A percentile compares a stretch with the other conserved stretches of the same genome.
Evolutionary conservation across 1,284 basidiomycete genomes (phyloP).

Genomic region (Ustilago tritici): DNA sequence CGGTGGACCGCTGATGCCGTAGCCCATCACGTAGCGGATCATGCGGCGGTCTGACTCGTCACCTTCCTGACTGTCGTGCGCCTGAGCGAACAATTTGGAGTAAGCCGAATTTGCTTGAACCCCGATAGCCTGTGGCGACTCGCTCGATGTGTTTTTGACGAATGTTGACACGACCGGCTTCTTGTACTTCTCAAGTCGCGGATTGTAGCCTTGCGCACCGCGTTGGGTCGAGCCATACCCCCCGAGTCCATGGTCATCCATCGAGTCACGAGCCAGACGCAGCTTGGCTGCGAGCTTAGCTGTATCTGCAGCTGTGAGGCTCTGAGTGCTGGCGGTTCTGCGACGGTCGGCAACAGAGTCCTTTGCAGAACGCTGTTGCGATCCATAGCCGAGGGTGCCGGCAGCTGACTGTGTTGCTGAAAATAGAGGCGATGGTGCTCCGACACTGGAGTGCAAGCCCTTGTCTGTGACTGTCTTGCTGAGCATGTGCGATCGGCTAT

Average conservation of each 20-base stretch:
- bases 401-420: slow-evolving; percentile 19
- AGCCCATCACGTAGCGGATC: slow-evolving; percentile 66
- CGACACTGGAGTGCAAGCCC: slow-evolving; percentile 15
- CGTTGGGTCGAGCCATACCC: slow-evolving; percentile 19
- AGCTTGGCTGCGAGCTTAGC: slow-evolving; percentile 61
- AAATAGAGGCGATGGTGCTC: slow-evolving; percentile 26
- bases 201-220: slow-evolving; percentile 43
- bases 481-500: slow-evolving; percentile 14
- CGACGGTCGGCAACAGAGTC: slow-evolving; percentile 27
- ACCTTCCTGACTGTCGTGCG: slow-evolving; percentile 40
- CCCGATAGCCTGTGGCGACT: slow-evolving; percentile 43
- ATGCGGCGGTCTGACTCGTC: slow-evolving; percentile 24
- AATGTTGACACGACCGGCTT: slow-evolving; percentile 61
- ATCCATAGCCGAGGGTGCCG: slow-evolving; percentile 13
- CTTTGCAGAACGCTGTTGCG: slow-evolving; percentile 18
- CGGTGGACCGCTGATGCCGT: slow-evolving; percentile 65
- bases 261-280: slow-evolving; percentile 54
- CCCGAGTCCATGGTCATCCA: slow-evolving; percentile 46
- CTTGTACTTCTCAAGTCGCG: slow-evolving; percentile 48
- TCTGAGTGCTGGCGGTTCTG: slow-evolving; percentile 51
- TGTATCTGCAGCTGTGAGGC: slow-evolving; percentile 59
- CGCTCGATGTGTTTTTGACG: slow-evolving; percentile 46
- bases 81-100: slow-evolving; percentile 42
- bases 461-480: slow-evolving; percentile 31
- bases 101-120: slow-evolving; percentile 54